These are phyloP conservation scores for Pseudopediastrum boryanum DNA, from an alignment of 139 green algal species.

Conservation along the genomic window DNA sequence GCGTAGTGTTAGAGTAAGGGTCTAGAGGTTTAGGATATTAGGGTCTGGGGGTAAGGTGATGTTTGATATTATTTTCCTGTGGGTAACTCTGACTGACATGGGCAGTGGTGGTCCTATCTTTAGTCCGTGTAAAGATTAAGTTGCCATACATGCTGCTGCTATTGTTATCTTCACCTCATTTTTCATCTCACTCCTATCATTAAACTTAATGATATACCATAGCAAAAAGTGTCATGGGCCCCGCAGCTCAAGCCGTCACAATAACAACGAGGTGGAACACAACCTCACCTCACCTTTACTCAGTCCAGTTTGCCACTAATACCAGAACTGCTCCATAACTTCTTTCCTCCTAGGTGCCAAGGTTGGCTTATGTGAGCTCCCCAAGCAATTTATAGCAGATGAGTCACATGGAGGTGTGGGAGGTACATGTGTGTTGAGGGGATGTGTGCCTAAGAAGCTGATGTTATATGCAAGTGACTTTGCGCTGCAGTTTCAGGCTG, in stretches of 20 bases:
- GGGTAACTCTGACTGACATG: no score
- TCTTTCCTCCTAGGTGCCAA: conserved; percentile 61
- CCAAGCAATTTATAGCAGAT: conserved; percentile 64
- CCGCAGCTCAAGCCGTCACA: neutral
- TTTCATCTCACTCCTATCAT: neutral
- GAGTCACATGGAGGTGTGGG: conserved; percentile 79
- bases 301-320: neutral
- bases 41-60: no score
- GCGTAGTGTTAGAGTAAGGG: neutral
- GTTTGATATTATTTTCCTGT: no score
- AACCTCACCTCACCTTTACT: neutral
- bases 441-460: conserved; percentile 76
- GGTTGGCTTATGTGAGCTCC: conserved; percentile 85
- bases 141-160: neutral
- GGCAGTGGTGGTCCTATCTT: no score
- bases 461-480: conserved; percentile 38
- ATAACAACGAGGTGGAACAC: neutral
- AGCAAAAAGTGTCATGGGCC: neutral
- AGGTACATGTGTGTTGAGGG: conserved; percentile 83
- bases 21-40: no score
- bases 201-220: neutral
- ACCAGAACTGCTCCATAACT: neutral
- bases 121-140: neutral
- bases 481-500: conserved; percentile 2
- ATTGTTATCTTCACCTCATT: neutral